Base-by-base conservation (phyloP, 2,329 filamentous ascomycete species). In the Amesomyces nigricolor region DNA sequence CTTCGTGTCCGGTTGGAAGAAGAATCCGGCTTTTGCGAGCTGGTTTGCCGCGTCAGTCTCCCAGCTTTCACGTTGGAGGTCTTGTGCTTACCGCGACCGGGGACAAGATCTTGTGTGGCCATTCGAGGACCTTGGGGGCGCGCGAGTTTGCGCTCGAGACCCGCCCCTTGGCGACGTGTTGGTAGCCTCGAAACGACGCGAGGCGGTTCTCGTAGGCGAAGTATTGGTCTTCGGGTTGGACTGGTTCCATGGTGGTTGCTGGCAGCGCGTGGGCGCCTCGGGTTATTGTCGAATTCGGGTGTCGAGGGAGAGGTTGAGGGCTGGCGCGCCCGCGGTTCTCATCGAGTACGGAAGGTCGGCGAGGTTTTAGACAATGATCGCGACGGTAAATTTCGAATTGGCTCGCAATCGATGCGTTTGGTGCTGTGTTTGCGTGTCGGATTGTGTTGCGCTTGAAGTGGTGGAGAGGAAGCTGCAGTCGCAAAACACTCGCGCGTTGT, bases 1-100 rank as follows among this genome's bases (percentile, higher is more conserved):
- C 46, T 82, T 79, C 50, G 82, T 77, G 13, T 81, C 83, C 2
- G 94, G 92, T 58, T 85, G 82, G 73, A 89, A 97, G 73, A 87
- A 94, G 74, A 99, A 96, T 38, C 94, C 94, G 54, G 94, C 92
- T 66, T 82, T 84, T 4, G 94, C 92, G 65, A 99, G 85, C 88
- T 96, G 67, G 14, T 53, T 47, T 26, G 51, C 53, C 66, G 70
- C 66, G 54, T 68, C 70, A 63, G 60, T 38, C 3, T 17, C 4
- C n/a, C 3, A 22, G 22, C 8, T 13, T 45, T 65, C 66, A 9
- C 63, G 9, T 54, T 67, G 67, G 14, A 35, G 40, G 7, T 8
- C 16, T 26, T n/a, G 13, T 17, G 5, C 73, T 63, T 74, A 89
- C 87, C 61, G 86, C 81, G 62, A 82, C 78, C 11, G 86, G 78